Conservation (phyloP, 805 yeast genomes). For the Pichia gijzeniarum region DNA sequence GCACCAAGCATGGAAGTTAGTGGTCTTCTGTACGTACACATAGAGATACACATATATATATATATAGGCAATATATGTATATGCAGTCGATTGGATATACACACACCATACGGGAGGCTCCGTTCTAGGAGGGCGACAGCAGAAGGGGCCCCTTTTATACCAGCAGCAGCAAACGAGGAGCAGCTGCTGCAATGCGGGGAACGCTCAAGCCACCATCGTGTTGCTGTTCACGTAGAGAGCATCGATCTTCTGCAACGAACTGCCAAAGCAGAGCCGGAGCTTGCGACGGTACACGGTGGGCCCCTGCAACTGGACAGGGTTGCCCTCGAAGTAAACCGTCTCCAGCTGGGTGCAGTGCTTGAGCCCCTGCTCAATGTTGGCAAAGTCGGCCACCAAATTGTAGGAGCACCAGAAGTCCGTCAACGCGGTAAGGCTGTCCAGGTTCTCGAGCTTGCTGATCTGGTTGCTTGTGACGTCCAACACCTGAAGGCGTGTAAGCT, state of each 20-base stretch:
- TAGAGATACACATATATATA: no score
- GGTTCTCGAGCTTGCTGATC: constrained; percentile 52
- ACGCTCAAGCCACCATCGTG: no score
- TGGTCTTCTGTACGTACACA: no score
- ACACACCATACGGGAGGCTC: no score
- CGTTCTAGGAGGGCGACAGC: no score
- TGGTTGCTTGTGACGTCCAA: constrained; percentile 79
- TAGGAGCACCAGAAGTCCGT: constrained; percentile 94
- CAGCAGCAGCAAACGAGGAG: no score
- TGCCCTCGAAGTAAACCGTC: constrained; percentile 90
- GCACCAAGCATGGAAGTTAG: no score
- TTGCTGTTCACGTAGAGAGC: constrained; percentile 81
- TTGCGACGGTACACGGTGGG: constrained; percentile 85
- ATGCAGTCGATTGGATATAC: no score
- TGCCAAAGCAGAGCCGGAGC: constrained; percentile 63
- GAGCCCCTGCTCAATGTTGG: constrained; percentile 61
- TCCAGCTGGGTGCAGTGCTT: constrained; percentile 59
- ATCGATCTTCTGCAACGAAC: constrained; percentile 75
- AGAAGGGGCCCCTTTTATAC: no score
- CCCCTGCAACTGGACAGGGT: constrained; percentile 71
- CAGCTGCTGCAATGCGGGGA: no score
- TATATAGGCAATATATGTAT: neutral
- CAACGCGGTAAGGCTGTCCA: constrained; percentile 58
- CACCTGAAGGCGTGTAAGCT: constrained; percentile 57
- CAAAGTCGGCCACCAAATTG: constrained; percentile 62